Evolutionary conservation across 176 grass and related monocot species (phyloP).

Genomic region (Eremochloa ophiuroides): DNA sequence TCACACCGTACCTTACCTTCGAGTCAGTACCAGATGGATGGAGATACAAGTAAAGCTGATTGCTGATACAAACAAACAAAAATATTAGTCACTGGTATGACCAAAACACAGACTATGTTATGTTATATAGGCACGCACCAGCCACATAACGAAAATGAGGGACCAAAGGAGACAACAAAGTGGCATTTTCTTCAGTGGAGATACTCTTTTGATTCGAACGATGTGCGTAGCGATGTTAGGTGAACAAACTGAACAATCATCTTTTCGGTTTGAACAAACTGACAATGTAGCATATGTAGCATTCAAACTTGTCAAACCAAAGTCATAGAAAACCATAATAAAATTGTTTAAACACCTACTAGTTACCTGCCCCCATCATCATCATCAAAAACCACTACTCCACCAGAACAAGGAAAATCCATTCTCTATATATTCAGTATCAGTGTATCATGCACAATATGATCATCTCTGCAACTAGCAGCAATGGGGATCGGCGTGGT

Average conservation of each 20-base stretch:
- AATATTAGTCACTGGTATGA: too few species aligned
- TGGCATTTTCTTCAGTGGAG: background rate
- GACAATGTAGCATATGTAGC: background rate
- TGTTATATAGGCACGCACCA: too few species aligned
- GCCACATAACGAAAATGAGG: background rate
- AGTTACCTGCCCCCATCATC: background rate
- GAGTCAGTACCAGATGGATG: too few species aligned
- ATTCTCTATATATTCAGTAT: background rate
- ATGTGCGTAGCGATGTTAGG: background rate
- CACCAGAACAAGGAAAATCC: background rate
- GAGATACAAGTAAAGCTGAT: too few species aligned
- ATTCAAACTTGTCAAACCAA: background rate
- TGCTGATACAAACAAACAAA: too few species aligned
- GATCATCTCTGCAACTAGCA: background rate
- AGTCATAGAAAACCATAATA: background rate
- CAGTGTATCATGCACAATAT: background rate
- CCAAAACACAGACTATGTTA: too few species aligned
- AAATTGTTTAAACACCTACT: too few species aligned
- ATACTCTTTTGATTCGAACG: background rate
- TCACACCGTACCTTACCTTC: too few species aligned
- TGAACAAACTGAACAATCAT: background rate
- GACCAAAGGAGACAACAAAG: background rate
- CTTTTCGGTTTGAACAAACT: background rate
- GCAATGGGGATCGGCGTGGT: conserved; percentile 63
- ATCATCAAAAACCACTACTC: background rate